Conservation (phyloP, 495 filamentous ascomycete species). For the Thozetella sp. region DNA sequence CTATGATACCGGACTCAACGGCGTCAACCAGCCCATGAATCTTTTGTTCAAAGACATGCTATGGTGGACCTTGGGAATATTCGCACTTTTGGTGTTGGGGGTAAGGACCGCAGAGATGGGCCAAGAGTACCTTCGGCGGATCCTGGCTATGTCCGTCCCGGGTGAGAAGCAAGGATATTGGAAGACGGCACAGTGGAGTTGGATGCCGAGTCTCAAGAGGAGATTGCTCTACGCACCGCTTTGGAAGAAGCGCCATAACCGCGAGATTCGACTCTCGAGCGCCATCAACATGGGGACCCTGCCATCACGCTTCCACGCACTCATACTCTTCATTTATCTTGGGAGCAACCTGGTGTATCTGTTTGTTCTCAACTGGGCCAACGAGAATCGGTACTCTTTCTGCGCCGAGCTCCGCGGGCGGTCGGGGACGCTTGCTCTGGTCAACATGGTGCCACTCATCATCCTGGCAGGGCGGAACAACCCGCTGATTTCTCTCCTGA, state of each 20-base stretch:
- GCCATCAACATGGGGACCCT: slow-evolving; percentile 83
- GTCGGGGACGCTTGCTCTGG: slow-evolving; percentile 76
- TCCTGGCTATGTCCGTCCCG: slow-evolving; percentile 46
- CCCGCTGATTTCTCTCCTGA: slow-evolving; percentile 78
- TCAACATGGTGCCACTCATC: slow-evolving; percentile 92
- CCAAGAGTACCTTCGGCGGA: slow-evolving; percentile 45
- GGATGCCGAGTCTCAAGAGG: slow-evolving; percentile 68
- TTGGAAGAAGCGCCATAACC: slow-evolving; percentile 80
- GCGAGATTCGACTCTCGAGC: slow-evolving; percentile 76
- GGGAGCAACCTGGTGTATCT: slow-evolving; percentile 67
- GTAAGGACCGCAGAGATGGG: slow-evolving; percentile 44
- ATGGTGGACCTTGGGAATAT: slow-evolving; percentile 50
- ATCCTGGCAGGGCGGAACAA: slow-evolving; percentile 92
- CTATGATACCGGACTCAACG: slow-evolving; percentile 48
- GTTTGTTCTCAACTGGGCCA: slow-evolving; percentile 60
- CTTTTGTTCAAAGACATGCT: slow-evolving; percentile 44
- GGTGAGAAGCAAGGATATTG: slow-evolving; percentile 49
- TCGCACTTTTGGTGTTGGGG: slow-evolving; percentile 43
- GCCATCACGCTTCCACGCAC: slow-evolving; percentile 78
- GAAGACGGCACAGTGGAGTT: slow-evolving; percentile 43
- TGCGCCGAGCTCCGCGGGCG: slow-evolving; percentile 72
- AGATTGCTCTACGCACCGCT: slow-evolving; percentile 85
- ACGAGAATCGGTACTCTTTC: slow-evolving; percentile 51
- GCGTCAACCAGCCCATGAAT: slow-evolving; percentile 52
- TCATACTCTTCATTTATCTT: slow-evolving; percentile 68